These are phyloP conservation scores for Borealophlyctis nickersoniae DNA, from an alignment of 192 early-diverging fungal genomes.

Conservation along the genomic window DNA sequence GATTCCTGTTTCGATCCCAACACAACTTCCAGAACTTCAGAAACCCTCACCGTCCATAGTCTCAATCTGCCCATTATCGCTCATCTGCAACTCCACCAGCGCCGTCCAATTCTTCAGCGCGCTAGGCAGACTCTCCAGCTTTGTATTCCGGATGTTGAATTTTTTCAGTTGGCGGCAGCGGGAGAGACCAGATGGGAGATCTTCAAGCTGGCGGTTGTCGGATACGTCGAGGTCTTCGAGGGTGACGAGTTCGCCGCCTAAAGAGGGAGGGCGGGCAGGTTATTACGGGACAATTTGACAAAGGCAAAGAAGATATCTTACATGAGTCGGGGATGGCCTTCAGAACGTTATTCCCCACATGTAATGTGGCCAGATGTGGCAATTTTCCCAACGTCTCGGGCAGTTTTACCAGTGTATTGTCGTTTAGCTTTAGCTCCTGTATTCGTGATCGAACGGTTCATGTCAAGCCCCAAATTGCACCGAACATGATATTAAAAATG, in stretches of 20 bases:
- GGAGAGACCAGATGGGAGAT: constrained; percentile 34
- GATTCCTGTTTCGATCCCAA: neutral
- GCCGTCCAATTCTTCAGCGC: constrained; percentile 37
- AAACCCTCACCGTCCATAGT: constrained; percentile 30
- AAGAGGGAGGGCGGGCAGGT: neutral
- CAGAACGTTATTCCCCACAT: constrained; percentile 33
- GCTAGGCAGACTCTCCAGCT: constrained; percentile 33
- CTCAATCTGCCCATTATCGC: constrained; percentile 44
- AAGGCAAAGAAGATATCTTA: too few relatives aligned
- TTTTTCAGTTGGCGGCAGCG: constrained; percentile 26
- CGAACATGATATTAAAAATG: neutral
- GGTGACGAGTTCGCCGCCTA: constrained; percentile 38
- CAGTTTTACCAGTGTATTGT: constrained; percentile 32
- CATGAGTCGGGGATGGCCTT: constrained; percentile 37
- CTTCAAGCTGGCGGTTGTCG: constrained; percentile 47
- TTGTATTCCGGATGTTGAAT: constrained; percentile 37
- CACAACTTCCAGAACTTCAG: neutral
- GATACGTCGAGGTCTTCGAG: constrained; percentile 45
- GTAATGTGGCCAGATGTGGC: constrained; percentile 14
- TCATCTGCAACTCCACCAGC: constrained; percentile 39
- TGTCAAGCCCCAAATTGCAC: neutral
- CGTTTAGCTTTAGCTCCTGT: constrained; percentile 32
- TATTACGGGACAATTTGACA: too few relatives aligned
- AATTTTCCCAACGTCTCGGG: constrained; percentile 33
- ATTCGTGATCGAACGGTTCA: neutral